A percentile compares a stretch with the other conserved stretches of the same genome.
Evolutionary conservation across 1,139 yeast genomes (phyloP).

Genomic region (Candida sp.): DNA sequence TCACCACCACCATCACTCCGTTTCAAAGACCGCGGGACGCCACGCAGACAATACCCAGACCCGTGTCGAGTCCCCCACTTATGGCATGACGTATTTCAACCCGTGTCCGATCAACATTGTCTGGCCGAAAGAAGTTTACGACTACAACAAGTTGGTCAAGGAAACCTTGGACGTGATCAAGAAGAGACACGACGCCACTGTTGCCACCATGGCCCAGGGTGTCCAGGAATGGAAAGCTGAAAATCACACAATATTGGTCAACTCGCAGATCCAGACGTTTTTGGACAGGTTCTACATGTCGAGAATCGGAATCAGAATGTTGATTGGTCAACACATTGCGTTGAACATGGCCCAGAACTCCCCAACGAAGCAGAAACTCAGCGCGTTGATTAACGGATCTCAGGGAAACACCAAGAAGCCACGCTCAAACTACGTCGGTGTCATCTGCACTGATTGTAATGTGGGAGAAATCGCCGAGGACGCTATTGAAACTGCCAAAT

Average conservation of each 20-base stretch:
- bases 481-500: constrained; percentile 86
- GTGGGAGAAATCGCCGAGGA: constrained; percentile 81
- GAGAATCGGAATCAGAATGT: constrained; percentile 87
- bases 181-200: constrained; percentile 90
- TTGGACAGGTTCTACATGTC: constrained; percentile 87
- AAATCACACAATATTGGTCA: constrained; percentile 51
- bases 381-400: constrained; percentile 38
- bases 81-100: constrained; percentile 62
- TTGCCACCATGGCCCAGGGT: constrained; percentile 92
- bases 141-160: constrained; percentile 70
- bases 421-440: constrained; percentile 73
- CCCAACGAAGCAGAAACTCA: constrained; percentile 44
- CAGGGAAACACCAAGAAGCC: constrained; percentile 36
- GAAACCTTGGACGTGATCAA: constrained; percentile 74
- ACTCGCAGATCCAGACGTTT: constrained; percentile 74
- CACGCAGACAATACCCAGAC: constrained; percentile 13
- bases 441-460: constrained; percentile 81
- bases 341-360: constrained; percentile 67
- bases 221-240: constrained; percentile 85
- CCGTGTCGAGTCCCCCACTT: constrained; percentile 39
- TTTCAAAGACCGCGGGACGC: constrained; percentile 8
- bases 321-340: constrained; percentile 89
- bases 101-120: constrained; percentile 54
- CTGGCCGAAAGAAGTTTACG: constrained; percentile 80
- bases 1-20: constrained; percentile 19